Evolutionary conservation across 2,329 filamentous ascomycete genomes (phyloP), one percentile per base, ranked within the genome.

Genomic region (Aspergillus quadricinctus): DNA sequence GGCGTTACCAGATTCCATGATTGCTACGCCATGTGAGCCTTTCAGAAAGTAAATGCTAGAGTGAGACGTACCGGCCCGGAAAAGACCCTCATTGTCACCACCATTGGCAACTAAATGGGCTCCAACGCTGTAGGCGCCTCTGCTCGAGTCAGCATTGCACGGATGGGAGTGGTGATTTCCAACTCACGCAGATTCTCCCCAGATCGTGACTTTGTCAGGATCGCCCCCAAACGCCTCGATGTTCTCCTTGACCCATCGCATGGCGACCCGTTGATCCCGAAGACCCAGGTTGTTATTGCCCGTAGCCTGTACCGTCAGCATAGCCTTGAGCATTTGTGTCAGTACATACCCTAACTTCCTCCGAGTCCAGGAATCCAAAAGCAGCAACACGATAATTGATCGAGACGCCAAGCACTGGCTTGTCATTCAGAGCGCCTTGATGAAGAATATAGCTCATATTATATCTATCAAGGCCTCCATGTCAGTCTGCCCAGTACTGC

Each of bases 211-310:
- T 28, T 60, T 66, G 6, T 67, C 61, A 3, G 68, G 65, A 35
- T 70, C 67, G 19, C 68, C 68, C 0, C 71, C 71, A 50, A 74
- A 74, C 0, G 66, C 64, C 21, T 61, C 40, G 41, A 74, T 73
- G 53, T 73, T 69, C 45, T 68, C 55, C 58, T 71, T 70, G 11
- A 74, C 66, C 72, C 72, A 74, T 9, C 62, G 67, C 60, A 74
- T 67, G 28, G 70, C 71, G 27, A 66, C 63, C 2, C 71, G 66
- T 53, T 74, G 72, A 35, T 74, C 72, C 9, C 66, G 66, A 11
- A 70, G 60, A 2, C 64, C 68, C 19, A 68, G 57, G 21, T 69
- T 70, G 14, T 64, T 70, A 35, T 67, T 64, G 8, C 67, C 66
- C 7, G 67, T 65, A 1, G 61, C 63, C 68, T 70, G 27, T 1